Percentiles rank a stretch among this genome's conserved stretches.
Conservation (phyloP, 164 flowering plant genomes). For the Piper betle region DNA sequence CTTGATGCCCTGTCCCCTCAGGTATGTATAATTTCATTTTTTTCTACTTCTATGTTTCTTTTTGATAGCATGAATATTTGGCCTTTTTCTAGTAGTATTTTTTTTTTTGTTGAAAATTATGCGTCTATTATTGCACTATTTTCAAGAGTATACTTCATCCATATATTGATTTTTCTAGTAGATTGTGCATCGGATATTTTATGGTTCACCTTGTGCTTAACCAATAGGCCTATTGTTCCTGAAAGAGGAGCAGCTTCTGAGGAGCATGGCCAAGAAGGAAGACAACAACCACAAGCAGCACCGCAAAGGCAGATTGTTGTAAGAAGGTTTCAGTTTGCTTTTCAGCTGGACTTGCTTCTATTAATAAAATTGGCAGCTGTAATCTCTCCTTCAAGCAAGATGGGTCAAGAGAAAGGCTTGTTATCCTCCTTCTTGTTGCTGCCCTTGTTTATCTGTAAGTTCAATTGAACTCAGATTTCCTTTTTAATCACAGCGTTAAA, state of each 20-base stretch:
- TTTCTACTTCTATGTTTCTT: too few species aligned
- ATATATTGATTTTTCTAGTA: too few species aligned
- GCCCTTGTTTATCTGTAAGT: constrained; percentile 77
- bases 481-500: not conserved
- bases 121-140: too few species aligned
- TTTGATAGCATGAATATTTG: too few species aligned
- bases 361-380: constrained; percentile 88
- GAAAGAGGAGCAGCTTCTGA: constrained; percentile 35
- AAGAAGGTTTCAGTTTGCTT: constrained; percentile 82
- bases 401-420: constrained; percentile 85
- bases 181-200: too few species aligned
- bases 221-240: constrained; percentile 32
- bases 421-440: constrained; percentile 67
- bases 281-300: constrained; percentile 28
- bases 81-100: too few species aligned
- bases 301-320: constrained; percentile 71
- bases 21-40: too few species aligned
- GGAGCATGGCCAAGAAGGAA: constrained; percentile 52
- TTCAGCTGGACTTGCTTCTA: constrained; percentile 79
- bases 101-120: too few species aligned
- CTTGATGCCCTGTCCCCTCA: too few species aligned
- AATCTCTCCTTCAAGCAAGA: constrained; percentile 91
- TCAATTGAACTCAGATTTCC: not conserved
- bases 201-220: constrained; percentile 1
- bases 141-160: too few species aligned